Evolutionary conservation across 2,329 filamentous ascomycete genomes (phyloP), one percentile per base, ranked within the genome.

Genomic region (Cucurbitaria berberidis): DNA sequence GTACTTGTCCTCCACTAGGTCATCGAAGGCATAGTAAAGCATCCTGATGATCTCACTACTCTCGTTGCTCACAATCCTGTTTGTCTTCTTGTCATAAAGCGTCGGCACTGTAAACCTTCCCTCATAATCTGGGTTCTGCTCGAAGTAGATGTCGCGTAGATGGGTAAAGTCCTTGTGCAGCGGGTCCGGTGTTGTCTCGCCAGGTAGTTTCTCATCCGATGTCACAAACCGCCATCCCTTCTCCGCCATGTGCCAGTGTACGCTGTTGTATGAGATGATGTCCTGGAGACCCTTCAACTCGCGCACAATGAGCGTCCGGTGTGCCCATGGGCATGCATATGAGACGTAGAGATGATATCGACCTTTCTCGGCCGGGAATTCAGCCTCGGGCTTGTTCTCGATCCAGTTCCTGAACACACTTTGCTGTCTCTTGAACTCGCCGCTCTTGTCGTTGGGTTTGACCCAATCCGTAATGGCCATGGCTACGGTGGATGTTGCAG

Each of bases 261-360:
- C 93, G n/a, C 85, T 86, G 0, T 91, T 95, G 54, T 85, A 82
- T 5, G 85, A 80, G 63, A 99, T 87, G 61, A 95, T 83, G 51
- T 96, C 88, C 66, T 98, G 90, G 0, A 99, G 82, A 0, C 93
- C 95, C 80, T 98, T 99, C 68, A 99, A 83, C 74, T 91, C 89
- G 53, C 93, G 85, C 2, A 90, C 89, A 63, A 98, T 96, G 61
- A 98, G 81, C 0, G 91, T 89, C 38, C 95, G 88, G 70, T 91
- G 91, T 5, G 93, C 93, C 93, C 93, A 97, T 3, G 93, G 93
- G 76, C 93, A 97, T 6, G 93, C 93, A 76, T 96, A 96, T 68
- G 89, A 93, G 63, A 96, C 89, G 73, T 93, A 99, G 66, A 99
- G 86, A 77, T 99, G 95, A 75, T 99, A 99, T 50, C 95, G 84